phyloP scores from a whole-genome alignment of 2,329 filamentous ascomycete genomes.

The Fusarium ambrosium region DNA sequence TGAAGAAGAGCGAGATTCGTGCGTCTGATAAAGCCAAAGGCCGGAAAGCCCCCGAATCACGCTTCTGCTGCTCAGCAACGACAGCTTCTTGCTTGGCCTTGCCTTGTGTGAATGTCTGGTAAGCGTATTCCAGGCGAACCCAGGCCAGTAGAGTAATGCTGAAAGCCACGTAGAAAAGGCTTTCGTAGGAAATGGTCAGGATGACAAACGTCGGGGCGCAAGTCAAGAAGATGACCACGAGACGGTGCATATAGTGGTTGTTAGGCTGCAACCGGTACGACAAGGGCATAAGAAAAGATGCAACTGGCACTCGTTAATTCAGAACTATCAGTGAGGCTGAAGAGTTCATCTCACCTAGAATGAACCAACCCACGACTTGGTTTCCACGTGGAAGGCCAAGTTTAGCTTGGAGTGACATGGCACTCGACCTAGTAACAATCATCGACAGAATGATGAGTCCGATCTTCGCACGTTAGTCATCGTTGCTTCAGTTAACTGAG shows the following conservation, averaged over 20 bases:
- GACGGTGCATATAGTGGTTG: constrained; percentile 88
- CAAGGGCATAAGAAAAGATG: constrained; percentile 83
- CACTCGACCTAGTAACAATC: constrained; percentile 87
- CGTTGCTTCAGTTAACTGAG: background rate
- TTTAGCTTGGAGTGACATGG: constrained; percentile 87
- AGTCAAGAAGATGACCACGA: constrained; percentile 90
- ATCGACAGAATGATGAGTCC: constrained; percentile 86
- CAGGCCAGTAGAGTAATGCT: constrained; percentile 85
- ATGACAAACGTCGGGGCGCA: constrained; percentile 96
- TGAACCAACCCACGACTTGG: constrained; percentile 86
- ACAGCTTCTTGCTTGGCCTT: constrained; percentile 33
- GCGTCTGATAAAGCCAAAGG: constrained; percentile 85
- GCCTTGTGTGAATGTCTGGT: constrained; percentile 55
- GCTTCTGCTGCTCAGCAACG: constrained; percentile 23
- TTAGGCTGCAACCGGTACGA: constrained; percentile 85
- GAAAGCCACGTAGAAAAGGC: constrained; percentile 94
- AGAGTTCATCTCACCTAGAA: constrained; percentile 69
- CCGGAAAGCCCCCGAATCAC: constrained; percentile 60
- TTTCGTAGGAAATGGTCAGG: constrained; percentile 96
- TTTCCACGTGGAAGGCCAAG: constrained; percentile 88
- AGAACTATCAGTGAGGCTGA: background rate
- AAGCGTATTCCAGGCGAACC: constrained; percentile 90
- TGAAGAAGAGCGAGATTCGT: constrained; percentile 92
- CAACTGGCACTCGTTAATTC: constrained; percentile 60
- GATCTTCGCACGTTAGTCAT: constrained; percentile 59